Base-by-base conservation (phyloP, 2,329 filamentous ascomycete species). In the Pseudocercospora fijiensis region DNA sequence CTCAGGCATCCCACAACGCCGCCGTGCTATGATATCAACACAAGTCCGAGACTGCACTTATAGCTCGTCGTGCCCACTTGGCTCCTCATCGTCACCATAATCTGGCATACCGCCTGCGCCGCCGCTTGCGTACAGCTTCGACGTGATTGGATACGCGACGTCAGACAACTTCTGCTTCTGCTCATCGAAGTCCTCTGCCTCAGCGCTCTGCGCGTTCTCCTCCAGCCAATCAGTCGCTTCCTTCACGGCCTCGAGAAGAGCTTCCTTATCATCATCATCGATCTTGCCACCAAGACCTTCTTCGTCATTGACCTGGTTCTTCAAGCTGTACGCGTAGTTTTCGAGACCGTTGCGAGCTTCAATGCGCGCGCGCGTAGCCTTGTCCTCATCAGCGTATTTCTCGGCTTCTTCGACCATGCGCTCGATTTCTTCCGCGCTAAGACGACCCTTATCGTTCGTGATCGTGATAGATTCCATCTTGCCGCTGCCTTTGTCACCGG, bases 381-480 rank as follows among this genome's bases (percentile, higher is more conserved):
- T 98, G 85, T 99, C 95, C 83, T 98, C 95, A 81, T 99, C 95
- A 77, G 95, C 95, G 79, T 93, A 98, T 84, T 97, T 91, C 88
- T 98, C 95, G 66, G 95, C 95, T 83, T 99, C 95, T 72, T 90
- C 88, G 69, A 99, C 92, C 95, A 99, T 99, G 80, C 95, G 95
- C 81, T 98, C 94, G 74, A 99, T 99, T 81, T 99, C 95, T 73
- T 99, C 95, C 76, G 90, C 90, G 74, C 90, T 92, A 58, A 99
- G 89, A 79, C 95, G 94, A 72, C 95, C 95, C 89, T 98, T 98
- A 84, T 99, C 95, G 84, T 99, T 98, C 83, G 90, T 98, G 78
- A 99, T 99, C 74, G 95, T 98, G 80, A 99, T 98, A 69, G 90
- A 92, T 85, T 99, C 92, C 68, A 86, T 88, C 87, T 98, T 97